Percentiles rank a stretch among this genome's conserved stretches.
Conservation (phyloP, 208 protist species). For the Leishmania guyanensis region DNA sequence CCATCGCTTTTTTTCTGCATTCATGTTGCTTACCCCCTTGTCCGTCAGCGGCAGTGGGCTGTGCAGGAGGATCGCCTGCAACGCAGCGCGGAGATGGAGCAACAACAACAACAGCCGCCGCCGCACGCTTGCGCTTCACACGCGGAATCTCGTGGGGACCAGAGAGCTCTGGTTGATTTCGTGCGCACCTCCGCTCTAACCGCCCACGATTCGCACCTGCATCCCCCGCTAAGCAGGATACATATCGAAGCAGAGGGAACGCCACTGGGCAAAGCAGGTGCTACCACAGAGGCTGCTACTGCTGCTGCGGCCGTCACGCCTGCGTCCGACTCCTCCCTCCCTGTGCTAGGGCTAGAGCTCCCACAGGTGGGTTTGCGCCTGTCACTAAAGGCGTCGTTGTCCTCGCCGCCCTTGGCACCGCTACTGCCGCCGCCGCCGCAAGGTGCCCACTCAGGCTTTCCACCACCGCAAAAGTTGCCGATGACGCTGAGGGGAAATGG, state of each 20-base stretch:
- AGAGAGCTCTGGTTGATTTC: background rate
- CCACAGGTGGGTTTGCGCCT: background rate
- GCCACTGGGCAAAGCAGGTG: background rate
- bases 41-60: constrained; percentile 2
- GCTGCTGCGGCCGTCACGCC: background rate
- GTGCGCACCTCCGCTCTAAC: background rate
- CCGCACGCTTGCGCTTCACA: background rate
- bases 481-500: background rate
- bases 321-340: background rate
- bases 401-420: background rate
- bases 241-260: background rate
- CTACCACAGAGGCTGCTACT: background rate
- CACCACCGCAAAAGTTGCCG: background rate
- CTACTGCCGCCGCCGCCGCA: background rate
- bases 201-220: background rate
- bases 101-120: background rate
- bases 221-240: background rate
- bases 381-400: background rate
- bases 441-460: background rate
- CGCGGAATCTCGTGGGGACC: background rate
- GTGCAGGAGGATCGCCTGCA: background rate
- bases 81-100: too few species aligned
- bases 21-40: constrained; percentile 2
- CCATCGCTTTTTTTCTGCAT: constrained; percentile 4
- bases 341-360: background rate